phyloP scores from a whole-genome alignment of 2,329 filamentous ascomycete species.

The Calonectria hongkongensis region DNA sequence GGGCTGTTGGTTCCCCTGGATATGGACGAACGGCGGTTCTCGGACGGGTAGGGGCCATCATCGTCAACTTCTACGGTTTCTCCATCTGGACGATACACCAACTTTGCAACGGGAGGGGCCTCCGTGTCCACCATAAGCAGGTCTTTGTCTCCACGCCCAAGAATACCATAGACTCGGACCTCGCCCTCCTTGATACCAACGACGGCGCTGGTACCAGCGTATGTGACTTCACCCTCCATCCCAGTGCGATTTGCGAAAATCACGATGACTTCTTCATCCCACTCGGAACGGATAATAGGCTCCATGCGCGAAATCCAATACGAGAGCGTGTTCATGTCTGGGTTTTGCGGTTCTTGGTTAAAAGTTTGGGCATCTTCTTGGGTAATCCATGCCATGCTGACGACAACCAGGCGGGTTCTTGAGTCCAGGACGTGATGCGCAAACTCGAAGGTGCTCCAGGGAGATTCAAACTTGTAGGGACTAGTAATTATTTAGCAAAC shows the following conservation, averaged over 20 bases:
- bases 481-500: constrained; percentile 46
- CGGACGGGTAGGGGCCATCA: constrained; percentile 7
- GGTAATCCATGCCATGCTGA: constrained; percentile 88
- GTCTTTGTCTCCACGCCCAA: constrained; percentile 81
- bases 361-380: constrained; percentile 68
- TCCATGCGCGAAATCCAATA: constrained; percentile 86
- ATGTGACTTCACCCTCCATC: constrained; percentile 78
- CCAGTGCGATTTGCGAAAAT: constrained; percentile 84
- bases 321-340: constrained; percentile 82
- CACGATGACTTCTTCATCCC: constrained; percentile 77
- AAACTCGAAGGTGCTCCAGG: constrained; percentile 65
- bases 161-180: constrained; percentile 80
- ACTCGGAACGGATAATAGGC: constrained; percentile 74
- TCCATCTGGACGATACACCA: constrained; percentile 59
- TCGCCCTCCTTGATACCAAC: constrained; percentile 79
- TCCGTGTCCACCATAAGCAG: constrained; percentile 81
- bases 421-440: constrained; percentile 74
- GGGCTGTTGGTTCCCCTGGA: constrained; percentile 21
- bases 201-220: constrained; percentile 84
- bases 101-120: constrained; percentile 64
- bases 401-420: constrained; percentile 77
- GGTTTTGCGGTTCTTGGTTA: constrained; percentile 70
- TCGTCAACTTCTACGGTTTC: constrained; percentile 23
- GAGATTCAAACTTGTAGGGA: constrained; percentile 62
- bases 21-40: constrained; percentile 13